These are phyloP conservation scores for Verticillium nonalfalfae DNA, from an alignment of 2,329 filamentous ascomycete genomes.

Conservation along the genomic window DNA sequence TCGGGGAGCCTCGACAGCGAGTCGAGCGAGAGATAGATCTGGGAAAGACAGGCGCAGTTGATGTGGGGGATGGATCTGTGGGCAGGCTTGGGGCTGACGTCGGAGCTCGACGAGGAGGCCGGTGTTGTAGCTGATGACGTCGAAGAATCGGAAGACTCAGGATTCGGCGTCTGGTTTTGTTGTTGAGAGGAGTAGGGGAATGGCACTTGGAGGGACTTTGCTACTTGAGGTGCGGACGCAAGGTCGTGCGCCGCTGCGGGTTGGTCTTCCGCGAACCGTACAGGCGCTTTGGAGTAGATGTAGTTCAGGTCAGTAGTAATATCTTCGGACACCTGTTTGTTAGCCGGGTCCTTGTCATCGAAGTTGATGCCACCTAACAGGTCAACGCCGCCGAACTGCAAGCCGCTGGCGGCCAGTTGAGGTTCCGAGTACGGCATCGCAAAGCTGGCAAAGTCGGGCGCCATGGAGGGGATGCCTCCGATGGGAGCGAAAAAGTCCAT, in stretches of 20 bases:
- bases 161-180: not conserved
- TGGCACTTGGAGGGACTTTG: not conserved
- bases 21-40: slow-evolving; percentile 43
- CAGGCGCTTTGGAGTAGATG: slow-evolving; percentile 2
- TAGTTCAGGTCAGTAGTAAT: slow-evolving; percentile 11
- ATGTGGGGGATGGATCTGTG: slow-evolving; percentile 6
- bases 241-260: not conserved
- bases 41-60: slow-evolving; percentile 41
- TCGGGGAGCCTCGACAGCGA: slow-evolving; percentile 39
- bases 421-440: slow-evolving; percentile 8
- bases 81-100: not conserved
- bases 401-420: slow-evolving; percentile 6
- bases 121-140: slow-evolving; percentile 1
- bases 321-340: slow-evolving; percentile 20
- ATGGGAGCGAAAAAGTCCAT: slow-evolving; percentile 13
- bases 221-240: not conserved
- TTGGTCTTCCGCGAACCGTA: not conserved
- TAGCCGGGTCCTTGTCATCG: slow-evolving; percentile 19
- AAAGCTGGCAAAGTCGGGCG: not conserved
- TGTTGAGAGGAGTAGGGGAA: not conserved
- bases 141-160: not conserved
- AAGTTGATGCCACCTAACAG: slow-evolving; percentile 25
- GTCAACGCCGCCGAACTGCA: slow-evolving; percentile 18
- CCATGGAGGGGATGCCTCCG: not conserved
- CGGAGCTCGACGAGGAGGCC: slow-evolving; percentile 1